A percentile compares a stretch with the other conserved stretches of the same genome.
Conservation (phyloP, 768 basidiomycete genomes). For the Suillus brevipes region DNA sequence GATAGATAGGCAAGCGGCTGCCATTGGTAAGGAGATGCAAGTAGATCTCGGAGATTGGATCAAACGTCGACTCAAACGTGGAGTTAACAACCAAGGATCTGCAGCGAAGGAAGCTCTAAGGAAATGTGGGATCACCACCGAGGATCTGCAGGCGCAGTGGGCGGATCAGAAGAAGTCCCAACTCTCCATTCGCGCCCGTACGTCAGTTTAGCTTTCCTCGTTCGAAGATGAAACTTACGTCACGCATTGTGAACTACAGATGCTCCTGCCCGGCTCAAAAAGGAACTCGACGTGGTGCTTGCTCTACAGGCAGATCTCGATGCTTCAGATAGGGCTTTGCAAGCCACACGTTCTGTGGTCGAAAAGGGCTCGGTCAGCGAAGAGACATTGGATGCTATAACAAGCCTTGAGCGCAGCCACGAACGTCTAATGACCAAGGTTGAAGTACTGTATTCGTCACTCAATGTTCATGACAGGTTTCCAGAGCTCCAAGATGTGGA, state of each 20-base stretch:
- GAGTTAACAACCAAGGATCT: constrained; percentile 12
- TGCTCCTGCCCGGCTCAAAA: constrained; percentile 30
- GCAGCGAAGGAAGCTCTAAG: not conserved
- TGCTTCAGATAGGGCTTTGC: constrained; percentile 23
- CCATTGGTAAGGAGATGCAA: constrained; percentile 25
- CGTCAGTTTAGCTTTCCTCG: not conserved
- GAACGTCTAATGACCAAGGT: constrained; percentile 22
- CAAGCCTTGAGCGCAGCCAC: constrained; percentile 23
- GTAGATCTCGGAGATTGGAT: constrained; percentile 36
- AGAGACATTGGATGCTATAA: constrained; percentile 16
- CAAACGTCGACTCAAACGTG: constrained; percentile 16
- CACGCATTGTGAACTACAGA: constrained; percentile 22
- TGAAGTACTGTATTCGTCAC: constrained; percentile 35
- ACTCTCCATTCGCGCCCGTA: not conserved
- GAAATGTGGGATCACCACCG: not conserved
- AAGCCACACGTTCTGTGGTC: constrained; percentile 12
- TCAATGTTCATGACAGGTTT: too few species aligned
- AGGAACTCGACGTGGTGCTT: constrained; percentile 34
- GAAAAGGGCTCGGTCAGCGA: not conserved
- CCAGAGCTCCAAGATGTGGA: too few species aligned
- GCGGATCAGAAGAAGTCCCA: not conserved
- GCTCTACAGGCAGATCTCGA: constrained; percentile 32
- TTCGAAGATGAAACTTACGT: constrained; percentile 17
- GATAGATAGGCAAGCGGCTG: constrained; percentile 31
- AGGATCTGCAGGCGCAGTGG: not conserved